Evolutionary conservation across 2,329 filamentous ascomycete species (phyloP), one percentile per base, ranked within the genome.

Genomic region (Aspergillus cejpii): DNA sequence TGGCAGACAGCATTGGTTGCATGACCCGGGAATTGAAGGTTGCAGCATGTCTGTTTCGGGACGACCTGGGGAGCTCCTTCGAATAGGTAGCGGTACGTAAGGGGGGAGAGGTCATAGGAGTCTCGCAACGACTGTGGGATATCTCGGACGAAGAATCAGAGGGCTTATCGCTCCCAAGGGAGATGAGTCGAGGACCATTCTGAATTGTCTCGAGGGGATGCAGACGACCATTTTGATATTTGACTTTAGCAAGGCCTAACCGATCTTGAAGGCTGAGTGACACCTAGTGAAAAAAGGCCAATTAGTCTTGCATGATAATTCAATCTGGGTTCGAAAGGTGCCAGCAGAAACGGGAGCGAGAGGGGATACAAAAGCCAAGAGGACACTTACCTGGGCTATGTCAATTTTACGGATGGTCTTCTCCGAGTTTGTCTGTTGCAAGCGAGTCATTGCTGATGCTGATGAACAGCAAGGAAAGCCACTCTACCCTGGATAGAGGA

Each of bases 161-260:
- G 50, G 88, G 75, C 52, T 84, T 79, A 60, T 94, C 88, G 61
- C 82, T 84, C 58, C 56, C 75, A 74, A 55, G 73, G 75, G 53
- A 74, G 74, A 43, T 83, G 75, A 57, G 85, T 79, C 69, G 84
- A 85, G 56, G 83, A 78, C 70, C 84, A 80, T 63, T 90, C 76
- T 69, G 91, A 80, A 63, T 89, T 80, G 63, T 91, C 77, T 87
- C 64, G 39, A 62, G 48, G 12, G 94, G 78, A 67, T 92, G 87
- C 69, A 96, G 85, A 83, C 89, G 94, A 65, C 90, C 90, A 72
- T 94, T 85, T 70, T 94, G 89, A 56, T 92, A 89, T 73, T 97
- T 97, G 78, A 96, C 92, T 69, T 94, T 92, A 64, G 92, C 92
- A 53, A 97, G 81, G 47, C 92, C 91, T 48, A 98, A 81, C 52